Base-by-base conservation (phyloP, 352 stramenopile species). In the Thraustochytrium striatum region DNA sequence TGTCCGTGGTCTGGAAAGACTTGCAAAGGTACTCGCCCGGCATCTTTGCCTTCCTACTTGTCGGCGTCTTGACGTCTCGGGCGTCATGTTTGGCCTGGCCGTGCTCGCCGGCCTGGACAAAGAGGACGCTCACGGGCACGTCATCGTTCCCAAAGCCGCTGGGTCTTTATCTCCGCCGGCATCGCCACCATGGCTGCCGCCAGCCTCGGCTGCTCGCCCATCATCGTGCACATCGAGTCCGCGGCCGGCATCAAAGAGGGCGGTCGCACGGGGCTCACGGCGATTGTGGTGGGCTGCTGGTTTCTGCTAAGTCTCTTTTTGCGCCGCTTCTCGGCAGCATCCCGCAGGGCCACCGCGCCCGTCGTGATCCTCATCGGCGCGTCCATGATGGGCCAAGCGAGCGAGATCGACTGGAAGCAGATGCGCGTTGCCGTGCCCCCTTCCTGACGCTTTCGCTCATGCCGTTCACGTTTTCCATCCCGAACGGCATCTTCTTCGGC, bases 401-500 rank as follows among this genome's bases (percentile, higher is more conserved):
- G 52, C 11, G 81, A 89, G 25, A 82, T 93, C 38, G 88, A 92
- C 43, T 92, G 86, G 84, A 70, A 89, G 28, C 82, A 86, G 65
- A 81, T 86, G 33, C 58, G 79, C 43, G 82, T 89, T 57, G 86
- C 87, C 13, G 72, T 88, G 11, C 86, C 87, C 19, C 87, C 8
- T 93, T 93, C 81, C 32, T 91, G 2, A 91, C 88, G 28, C 73
- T 91, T 0, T 88, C 89, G 5, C 69, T 90, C 13, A 92, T 92
- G 86, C 87, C 88, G 16, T 86, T 93, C 68, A 91, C 88, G 2
- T 92, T 91, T 57, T 88, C 80, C 28, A 91, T 93, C 58, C 83
- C 86, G 0, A 88, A 91, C 53, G 88, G 88, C 32, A 87, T 80
- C 30, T 57, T 39, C 36, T 69, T 69, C 28, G 70, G 70, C 11